Evolutionary conservation across 495 filamentous ascomycete genomes (phyloP), one percentile per base, ranked within the genome.

Genomic region (Hypoxylon intermedium): DNA sequence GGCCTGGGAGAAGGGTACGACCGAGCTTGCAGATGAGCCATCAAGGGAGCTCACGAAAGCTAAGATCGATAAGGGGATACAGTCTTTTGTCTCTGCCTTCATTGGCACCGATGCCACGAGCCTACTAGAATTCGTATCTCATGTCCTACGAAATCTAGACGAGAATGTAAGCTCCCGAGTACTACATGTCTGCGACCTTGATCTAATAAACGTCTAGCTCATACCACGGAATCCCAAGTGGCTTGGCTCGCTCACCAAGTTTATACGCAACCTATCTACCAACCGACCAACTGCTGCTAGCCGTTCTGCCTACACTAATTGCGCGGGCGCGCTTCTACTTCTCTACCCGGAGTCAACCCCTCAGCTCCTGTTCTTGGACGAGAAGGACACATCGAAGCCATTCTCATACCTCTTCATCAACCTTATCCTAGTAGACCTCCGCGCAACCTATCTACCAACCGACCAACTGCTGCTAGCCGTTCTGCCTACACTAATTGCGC

Each of bases 341-440:
- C 52, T 66, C 1, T 85, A 85, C 50, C 80, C 79, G 3, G 52
- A 63, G 18, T 56, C 71, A 15, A 71, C 74, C 2, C 71, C 77
- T 1, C 51, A 60, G 3, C 66, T 83, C n/a, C 73, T 87, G 21
- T 86, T 86, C 68, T 43, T 69, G 28, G 58, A 72, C 26, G 62
- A 53, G 12, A 62, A 64, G 46, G 65, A 71, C n/a, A 60, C 75
- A 7, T 47, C 61, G 23, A 84, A 80, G 53, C 81, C 85, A 2
- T 79, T 80, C 58, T 71, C 83, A 5, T 87, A 85, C 58, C 74
- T 87, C 16, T 81, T 89, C 63, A 70, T 87, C 38, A 83, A 81
- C 58, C 77, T 85, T 16, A 69, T 85, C 18, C 72, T 85, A 3
- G 81, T 87, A 40, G 85, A 89, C 72, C 68, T 89, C n/a, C n/a